Evolutionary conservation across 1,139 yeast genomes (phyloP).

Genomic region (Taphrina pruni): DNA sequence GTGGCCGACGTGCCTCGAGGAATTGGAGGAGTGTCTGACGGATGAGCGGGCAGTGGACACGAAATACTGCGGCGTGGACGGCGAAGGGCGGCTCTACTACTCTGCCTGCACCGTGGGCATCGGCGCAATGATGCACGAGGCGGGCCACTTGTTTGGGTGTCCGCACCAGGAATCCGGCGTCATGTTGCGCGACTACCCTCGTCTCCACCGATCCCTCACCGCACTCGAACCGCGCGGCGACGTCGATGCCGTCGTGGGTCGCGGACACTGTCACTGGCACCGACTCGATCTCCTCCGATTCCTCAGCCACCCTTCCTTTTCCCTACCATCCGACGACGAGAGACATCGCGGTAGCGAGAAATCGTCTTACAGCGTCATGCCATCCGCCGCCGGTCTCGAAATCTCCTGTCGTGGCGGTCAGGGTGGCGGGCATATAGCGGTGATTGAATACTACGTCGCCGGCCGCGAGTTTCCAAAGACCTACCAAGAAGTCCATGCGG

Average conservation of each 20-base stretch:
- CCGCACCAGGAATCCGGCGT: constrained; percentile 92
- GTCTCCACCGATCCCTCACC: constrained; percentile 80
- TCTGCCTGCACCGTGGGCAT: constrained; percentile 87
- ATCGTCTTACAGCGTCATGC: constrained; percentile 47
- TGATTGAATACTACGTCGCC: constrained; percentile 60
- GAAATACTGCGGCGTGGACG: constrained; percentile 83
- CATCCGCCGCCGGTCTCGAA: constrained; percentile 54
- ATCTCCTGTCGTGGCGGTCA: constrained; percentile 64
- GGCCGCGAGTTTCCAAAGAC: constrained; percentile 55
- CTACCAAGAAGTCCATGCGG: constrained; percentile 6
- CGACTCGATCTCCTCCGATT: constrained; percentile 78
- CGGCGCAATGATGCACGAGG: constrained; percentile 95
- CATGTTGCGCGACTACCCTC: constrained; percentile 84
- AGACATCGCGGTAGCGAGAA: constrained; percentile 48
- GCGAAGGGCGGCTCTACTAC: constrained; percentile 78
- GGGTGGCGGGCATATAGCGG: constrained; percentile 55
- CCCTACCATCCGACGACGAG: constrained; percentile 68
- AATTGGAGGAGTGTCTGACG: constrained; percentile 66
- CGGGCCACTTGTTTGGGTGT: constrained; percentile 87
- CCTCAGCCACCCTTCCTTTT: constrained; percentile 78
- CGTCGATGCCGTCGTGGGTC: constrained; percentile 63
- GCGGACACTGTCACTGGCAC: constrained; percentile 87
- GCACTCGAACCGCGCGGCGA: constrained; percentile 63
- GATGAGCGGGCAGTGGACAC: constrained; percentile 71
- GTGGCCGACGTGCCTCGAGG: constrained; percentile 83